Base-by-base conservation (phyloP, 768 basidiomycete genomes). In the Psilocybe cubensis region DNA sequence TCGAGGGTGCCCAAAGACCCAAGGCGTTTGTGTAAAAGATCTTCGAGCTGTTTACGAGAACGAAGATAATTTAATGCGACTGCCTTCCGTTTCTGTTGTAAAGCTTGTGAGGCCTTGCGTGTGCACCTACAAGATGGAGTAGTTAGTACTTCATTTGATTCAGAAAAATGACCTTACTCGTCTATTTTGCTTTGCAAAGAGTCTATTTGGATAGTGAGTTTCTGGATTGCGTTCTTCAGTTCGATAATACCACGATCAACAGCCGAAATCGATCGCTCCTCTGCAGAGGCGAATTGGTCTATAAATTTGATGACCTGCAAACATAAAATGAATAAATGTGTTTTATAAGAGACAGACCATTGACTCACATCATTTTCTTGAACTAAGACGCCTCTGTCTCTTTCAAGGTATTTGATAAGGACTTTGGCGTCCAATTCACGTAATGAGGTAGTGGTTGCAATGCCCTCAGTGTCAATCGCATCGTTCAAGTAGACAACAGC, bases 191-290 rank as follows among this genome's bases (percentile, higher is more conserved):
- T 57, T 47, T 94, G 89, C 28, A 96, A 72, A 10, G 76, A 76
- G 8, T 86, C 80, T 0, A 96, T 79, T 67, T 96, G 94, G 3
- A 72, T 66, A 48, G 88, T 83, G 11, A 98, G 69, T 59, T 83
- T 86, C 49, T 73, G 67, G 24, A 94, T 80, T 0, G 91, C 92
- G 0, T 72, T 77, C 71, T 90, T 88, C 52, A 98, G 80, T 59
- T 94, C 89, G 4, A 98, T 73, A 14, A 96, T 85, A 9, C 96
- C 92, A 40, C 73, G 78, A 66, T 98, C 96, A 3, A 95, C 83
- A n/a, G 85, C 80, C 17, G 88, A 89, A 45, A 98, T 84, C 51
- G 72, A 77, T 17, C 70, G 71, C n/a, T 71, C 74, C 35, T 72
- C 75, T 1, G 58, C 53, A 0, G 75, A 60, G 4, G 70, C 67